Percentiles rank a stretch among this genome's conserved stretches.
Evolutionary conservation across 2,329 filamentous ascomycete species (phyloP).

Genomic region (Botrytis fragariae): DNA sequence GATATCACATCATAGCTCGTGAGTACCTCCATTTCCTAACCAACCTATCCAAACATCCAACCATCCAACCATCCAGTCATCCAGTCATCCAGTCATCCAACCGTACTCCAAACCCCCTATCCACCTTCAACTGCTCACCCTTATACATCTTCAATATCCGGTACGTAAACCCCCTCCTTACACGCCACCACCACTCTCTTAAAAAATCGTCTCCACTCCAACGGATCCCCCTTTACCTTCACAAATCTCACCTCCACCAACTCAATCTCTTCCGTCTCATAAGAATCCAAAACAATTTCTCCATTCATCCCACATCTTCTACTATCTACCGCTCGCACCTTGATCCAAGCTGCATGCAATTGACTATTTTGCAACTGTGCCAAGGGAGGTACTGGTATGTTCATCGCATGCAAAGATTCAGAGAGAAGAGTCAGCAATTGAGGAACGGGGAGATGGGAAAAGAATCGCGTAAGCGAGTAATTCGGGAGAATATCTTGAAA

Average conservation of each 20-base stretch:
- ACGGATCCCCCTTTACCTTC: constrained; percentile 90
- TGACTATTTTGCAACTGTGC: constrained; percentile 47
- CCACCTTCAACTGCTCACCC: not conserved
- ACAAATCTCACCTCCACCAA: constrained; percentile 85
- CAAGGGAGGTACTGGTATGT: constrained; percentile 62
- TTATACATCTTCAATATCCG: constrained; percentile 35
- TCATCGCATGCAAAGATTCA: constrained; percentile 80
- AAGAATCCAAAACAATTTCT: constrained; percentile 70
- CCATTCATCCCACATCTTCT: constrained; percentile 71
- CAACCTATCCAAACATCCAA: not conserved
- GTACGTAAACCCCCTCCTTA: constrained; percentile 75
- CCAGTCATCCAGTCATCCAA: not conserved
- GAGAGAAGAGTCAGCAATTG: constrained; percentile 77
- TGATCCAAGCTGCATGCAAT: constrained; percentile 61
- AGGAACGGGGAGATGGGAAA: constrained; percentile 72
- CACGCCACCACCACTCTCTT: constrained; percentile 90
- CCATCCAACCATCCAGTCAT: not conserved
- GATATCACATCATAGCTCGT: not conserved
- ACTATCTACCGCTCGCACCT: constrained; percentile 71
- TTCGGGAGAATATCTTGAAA: constrained; percentile 91
- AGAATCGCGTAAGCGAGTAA: constrained; percentile 87
- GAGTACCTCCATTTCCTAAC: not conserved
- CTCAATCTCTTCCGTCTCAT: constrained; percentile 55
- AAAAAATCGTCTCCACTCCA: constrained; percentile 96
- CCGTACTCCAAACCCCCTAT: not conserved